Evolutionary conservation across 169 alveolate species (phyloP), one percentile per base, ranked within the genome.

Genomic region (Cryptosporidium parvum): DNA sequence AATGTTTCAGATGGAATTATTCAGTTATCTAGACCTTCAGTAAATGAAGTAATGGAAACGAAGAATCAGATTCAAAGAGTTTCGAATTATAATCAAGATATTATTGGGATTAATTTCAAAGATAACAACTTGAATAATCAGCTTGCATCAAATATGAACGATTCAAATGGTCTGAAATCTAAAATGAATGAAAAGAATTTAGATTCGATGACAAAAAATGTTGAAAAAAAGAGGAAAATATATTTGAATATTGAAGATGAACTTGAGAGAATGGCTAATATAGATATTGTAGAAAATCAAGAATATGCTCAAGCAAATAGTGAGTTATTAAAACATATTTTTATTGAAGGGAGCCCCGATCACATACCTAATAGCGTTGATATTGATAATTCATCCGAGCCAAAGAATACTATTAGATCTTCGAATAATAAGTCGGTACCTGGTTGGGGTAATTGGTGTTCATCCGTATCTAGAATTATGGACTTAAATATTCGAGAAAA

Each of bases 401-500:
- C 51, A 8, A 37, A 5, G 3, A 33, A 8, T 18, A 56, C 2
- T 3, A 1, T 21, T 8, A 26, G 4, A 23, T 56, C 67, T 56
- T 23, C 23, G 2, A 56, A 56, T 23, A 21, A 26, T 56, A 56
- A 56, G 5, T 6, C 37, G 5, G 70, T 80, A 10, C 89, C 89
- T 4, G 89, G 89, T 1, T 80, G 89, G 89, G 89, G 89, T 14
- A 65, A 67, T 42, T 80, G 89, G 89, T 80, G 89, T 33, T 67
- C 67, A 31, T 62, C 89, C 0, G 3, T 70, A 16, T 18, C 45
- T 7, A 21, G n/a, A 53, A n/a, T 58, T 18, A 14, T 7, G 9
- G 71, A 52, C 3, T 21, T 73, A 8, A 73, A 73, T 8, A 58
- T 7, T 44, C 8, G 21, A 7, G 29, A 10, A 6, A 70, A 48